These are phyloP conservation scores for Colletotrichum sp. DNA, from an alignment of 2,329 filamentous ascomycete genomes.

Conservation along the genomic window DNA sequence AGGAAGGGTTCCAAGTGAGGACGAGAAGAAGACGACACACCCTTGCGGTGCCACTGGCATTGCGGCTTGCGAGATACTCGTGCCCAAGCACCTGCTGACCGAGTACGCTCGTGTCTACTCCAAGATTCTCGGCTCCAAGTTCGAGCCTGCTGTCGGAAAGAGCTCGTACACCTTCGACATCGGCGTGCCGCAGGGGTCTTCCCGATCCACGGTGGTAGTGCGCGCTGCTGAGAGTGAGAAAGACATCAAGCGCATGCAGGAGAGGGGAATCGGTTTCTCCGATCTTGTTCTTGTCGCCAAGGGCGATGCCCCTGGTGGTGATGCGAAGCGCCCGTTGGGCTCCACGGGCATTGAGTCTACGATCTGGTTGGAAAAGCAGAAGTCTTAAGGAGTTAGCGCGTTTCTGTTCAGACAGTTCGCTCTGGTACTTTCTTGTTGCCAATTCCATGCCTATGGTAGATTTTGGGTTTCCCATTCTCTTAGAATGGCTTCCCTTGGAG, in stretches of 20 bases:
- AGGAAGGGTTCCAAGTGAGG: background rate
- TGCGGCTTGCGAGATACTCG: background rate
- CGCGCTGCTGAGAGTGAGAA: background rate
- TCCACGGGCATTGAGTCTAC: background rate
- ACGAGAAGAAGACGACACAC: background rate
- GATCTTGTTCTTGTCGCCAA: background rate
- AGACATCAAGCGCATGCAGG: background rate
- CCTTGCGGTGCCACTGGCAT: background rate
- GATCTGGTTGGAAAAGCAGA: background rate
- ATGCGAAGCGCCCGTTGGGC: background rate
- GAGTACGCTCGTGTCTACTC: background rate
- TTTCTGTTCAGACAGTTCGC: background rate
- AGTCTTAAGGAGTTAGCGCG: background rate
- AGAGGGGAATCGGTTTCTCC: background rate
- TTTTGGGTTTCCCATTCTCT: background rate
- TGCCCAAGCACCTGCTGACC: background rate
- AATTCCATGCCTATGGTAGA: fast-evolving
- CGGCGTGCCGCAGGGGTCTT: background rate
- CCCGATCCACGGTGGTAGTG: background rate
- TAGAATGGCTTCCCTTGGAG: background rate
- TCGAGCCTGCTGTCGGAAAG: background rate
- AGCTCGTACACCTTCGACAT: background rate
- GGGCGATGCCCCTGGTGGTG: background rate
- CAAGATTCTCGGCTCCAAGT: background rate
- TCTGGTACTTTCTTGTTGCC: background rate